Percentiles rank a stretch among this genome's conserved stretches.
Conservation (phyloP, 2,329 filamentous ascomycete genomes). For the Sclerotinia trifoliorum region DNA sequence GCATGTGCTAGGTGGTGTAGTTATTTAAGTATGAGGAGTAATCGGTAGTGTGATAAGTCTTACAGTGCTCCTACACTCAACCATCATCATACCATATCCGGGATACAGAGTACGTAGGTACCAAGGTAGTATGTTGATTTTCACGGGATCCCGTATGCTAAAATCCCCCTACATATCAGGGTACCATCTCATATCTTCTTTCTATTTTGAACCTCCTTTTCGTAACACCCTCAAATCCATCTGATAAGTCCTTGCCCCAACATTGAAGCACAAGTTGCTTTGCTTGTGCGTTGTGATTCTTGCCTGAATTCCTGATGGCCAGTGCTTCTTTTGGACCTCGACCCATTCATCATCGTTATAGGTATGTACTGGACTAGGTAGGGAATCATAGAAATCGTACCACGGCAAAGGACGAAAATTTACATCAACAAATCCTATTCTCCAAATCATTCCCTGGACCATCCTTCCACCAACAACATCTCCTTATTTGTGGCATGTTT, state of each 20-base stretch:
- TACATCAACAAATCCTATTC: not conserved
- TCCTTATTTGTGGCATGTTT: slow-evolving; percentile 35
- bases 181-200: not conserved
- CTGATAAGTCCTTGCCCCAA: not conserved
- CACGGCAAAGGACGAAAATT: slow-evolving; percentile 6
- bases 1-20: not conserved
- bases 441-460: not conserved
- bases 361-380: too few relatives aligned
- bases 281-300: not conserved
- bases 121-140: too few relatives aligned
- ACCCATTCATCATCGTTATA: slow-evolving; percentile 16
- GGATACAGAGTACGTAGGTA: too few relatives aligned
- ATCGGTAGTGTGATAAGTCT: not conserved
- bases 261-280: not conserved
- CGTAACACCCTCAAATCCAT: not conserved
- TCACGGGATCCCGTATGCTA: too few relatives aligned
- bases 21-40: not conserved
- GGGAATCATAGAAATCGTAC: slow-evolving; percentile 19
- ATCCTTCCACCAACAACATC: slow-evolving; percentile 14
- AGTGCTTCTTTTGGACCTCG: slow-evolving; percentile 9
- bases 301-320: slow-evolving; percentile 4
- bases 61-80: too few relatives aligned
- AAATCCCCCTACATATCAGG: too few relatives aligned
- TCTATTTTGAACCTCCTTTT: not conserved
- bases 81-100: too few relatives aligned